These are phyloP conservation scores for Torulaspora maleeae DNA, from an alignment of 805 yeast genomes.

Conservation along the genomic window DNA sequence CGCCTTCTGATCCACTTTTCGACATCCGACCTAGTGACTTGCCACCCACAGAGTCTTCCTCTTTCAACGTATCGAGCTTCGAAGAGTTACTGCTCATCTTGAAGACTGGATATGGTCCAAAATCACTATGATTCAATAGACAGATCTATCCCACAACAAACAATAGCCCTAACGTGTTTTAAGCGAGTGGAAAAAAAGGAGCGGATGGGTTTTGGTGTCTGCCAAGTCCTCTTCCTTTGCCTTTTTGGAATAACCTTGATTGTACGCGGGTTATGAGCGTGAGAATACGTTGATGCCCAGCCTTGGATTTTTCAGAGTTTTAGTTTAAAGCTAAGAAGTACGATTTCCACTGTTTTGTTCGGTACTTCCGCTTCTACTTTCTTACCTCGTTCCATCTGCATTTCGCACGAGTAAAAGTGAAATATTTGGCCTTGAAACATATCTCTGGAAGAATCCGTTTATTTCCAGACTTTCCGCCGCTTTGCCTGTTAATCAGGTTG, in stretches of 20 bases:
- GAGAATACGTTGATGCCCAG: neutral
- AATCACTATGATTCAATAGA: neutral
- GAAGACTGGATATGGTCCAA: neutral
- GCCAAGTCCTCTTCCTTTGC: neutral
- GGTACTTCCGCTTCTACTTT: neutral
- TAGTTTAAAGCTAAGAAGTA: neutral
- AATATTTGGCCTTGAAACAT: neutral
- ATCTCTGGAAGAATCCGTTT: no score
- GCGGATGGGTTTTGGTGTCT: neutral
- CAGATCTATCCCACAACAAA: neutral
- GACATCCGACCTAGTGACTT: neutral
- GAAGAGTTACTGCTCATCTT: neutral
- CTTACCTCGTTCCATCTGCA: neutral
- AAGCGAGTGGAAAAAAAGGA: neutral
- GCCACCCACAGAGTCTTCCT: conserved; percentile 7
- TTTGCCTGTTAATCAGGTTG: no score
- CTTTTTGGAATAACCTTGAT: neutral
- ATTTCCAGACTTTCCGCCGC: neutral
- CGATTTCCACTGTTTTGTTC: neutral
- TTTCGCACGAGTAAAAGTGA: neutral
- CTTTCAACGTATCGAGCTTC: conserved; percentile 12
- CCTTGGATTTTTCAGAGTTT: neutral
- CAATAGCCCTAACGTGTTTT: neutral
- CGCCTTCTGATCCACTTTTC: neutral
- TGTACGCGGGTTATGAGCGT: neutral